phyloP scores from a whole-genome alignment of 2,329 filamentous ascomycete species.

The Colletotrichum caudatum region DNA sequence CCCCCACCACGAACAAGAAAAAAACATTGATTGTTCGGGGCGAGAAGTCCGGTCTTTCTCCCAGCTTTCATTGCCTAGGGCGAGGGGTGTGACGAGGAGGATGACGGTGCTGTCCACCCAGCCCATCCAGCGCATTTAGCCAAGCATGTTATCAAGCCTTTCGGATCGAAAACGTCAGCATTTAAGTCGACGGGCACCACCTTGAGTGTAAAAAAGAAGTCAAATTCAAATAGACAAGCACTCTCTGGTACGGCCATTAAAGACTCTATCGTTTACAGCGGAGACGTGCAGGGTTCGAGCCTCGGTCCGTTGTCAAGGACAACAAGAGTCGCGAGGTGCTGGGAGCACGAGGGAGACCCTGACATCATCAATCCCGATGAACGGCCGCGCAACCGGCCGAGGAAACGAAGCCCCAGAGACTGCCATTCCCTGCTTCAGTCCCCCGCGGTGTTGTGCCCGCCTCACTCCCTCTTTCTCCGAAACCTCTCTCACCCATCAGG shows the following conservation, averaged over 20 bases:
- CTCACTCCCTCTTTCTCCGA: background rate
- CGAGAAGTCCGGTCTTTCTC: background rate
- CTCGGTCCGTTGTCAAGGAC: background rate
- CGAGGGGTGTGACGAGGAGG: background rate
- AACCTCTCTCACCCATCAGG: background rate
- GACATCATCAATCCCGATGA: background rate
- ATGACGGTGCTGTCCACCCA: background rate
- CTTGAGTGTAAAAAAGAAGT: background rate
- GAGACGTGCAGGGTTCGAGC: background rate
- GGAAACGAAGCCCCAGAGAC: background rate
- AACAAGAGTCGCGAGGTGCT: background rate
- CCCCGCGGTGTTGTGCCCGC: background rate
- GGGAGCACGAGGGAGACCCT: background rate
- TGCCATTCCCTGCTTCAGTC: background rate
- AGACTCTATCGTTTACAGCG: background rate
- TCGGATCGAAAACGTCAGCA: background rate
- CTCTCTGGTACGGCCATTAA: too few species aligned
- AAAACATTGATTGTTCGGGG: background rate
- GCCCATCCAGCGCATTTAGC: background rate
- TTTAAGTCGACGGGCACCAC: background rate
- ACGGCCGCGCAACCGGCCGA: too few species aligned
- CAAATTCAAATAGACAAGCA: background rate
- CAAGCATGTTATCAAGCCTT: background rate
- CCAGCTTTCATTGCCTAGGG: background rate
- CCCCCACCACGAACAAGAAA: background rate